These are phyloP conservation scores for Pichia norvegensis DNA, from an alignment of 1,139 yeast species.

Conservation along the genomic window DNA sequence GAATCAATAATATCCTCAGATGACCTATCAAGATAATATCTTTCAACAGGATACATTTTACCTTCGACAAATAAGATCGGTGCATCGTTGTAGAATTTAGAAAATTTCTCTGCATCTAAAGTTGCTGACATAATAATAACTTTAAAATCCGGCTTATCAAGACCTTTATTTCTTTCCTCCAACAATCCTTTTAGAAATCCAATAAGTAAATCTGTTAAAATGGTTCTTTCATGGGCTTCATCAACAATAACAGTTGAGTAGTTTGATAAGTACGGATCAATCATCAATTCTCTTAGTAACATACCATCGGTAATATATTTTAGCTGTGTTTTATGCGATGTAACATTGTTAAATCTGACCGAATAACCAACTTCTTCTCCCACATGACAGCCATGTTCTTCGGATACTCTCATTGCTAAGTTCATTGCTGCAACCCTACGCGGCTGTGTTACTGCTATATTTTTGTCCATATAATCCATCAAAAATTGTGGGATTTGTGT, in stretches of 20 bases:
- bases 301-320: constrained; percentile 96
- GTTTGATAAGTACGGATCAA: constrained; percentile 53
- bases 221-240: constrained; percentile 97
- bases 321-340: constrained; percentile 50
- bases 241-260: constrained; percentile 81
- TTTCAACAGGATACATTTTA: constrained; percentile 75
- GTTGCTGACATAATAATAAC: constrained; percentile 91
- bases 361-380: constrained; percentile 92
- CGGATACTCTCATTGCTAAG: constrained; percentile 86
- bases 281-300: constrained; percentile 85
- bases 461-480: constrained; percentile 40
- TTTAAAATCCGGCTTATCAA: constrained; percentile 37
- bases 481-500: constrained; percentile 95
- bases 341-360: constrained; percentile 69
- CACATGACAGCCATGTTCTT: constrained; percentile 68
- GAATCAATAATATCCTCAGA: constrained; percentile 82
- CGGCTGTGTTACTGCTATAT: constrained; percentile 90
- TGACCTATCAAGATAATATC: constrained; percentile 51
- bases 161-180: constrained; percentile 35
- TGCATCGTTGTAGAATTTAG: constrained; percentile 66
- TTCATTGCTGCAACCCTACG: constrained; percentile 97
- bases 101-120: constrained; percentile 83
- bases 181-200: constrained; percentile 76
- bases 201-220: constrained; percentile 79
- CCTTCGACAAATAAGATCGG: constrained; percentile 86